phyloP scores from a whole-genome alignment of 176 grass and related monocot genomes.

The Avena eriantha region DNA sequence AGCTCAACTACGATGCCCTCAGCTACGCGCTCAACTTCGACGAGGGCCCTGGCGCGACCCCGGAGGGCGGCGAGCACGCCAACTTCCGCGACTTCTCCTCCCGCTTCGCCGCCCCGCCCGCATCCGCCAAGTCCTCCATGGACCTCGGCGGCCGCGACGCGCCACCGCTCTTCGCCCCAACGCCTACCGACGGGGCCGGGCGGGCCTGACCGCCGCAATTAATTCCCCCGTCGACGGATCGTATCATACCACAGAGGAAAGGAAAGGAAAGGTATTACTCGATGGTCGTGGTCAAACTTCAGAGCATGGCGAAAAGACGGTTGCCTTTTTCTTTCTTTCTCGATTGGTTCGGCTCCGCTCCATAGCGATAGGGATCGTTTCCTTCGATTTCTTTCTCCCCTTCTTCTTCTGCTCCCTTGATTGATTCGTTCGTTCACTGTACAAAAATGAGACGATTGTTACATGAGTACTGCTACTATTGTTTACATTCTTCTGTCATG shows the following conservation, averaged over 20 bases:
- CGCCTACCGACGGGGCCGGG: slow-evolving; percentile 3
- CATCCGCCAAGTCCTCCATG: slow-evolving; percentile 72
- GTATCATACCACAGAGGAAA: neutral
- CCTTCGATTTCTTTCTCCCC: slow-evolving; percentile 13
- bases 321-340: slow-evolving; percentile 35
- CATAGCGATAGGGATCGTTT: neutral
- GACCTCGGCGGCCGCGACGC: slow-evolving; percentile 77
- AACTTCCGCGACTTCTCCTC: slow-evolving; percentile 88
- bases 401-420: neutral
- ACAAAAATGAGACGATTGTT: slow-evolving; percentile 32
- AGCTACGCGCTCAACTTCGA: slow-evolving; percentile 99
- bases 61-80: slow-evolving; percentile 55
- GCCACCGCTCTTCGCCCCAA: slow-evolving; percentile 52
- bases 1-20: slow-evolving; percentile 76
- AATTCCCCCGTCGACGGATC: neutral
- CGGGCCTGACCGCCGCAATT: slow-evolving; percentile 26
- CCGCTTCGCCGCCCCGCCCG: slow-evolving; percentile 69
- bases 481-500: neutral
- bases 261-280: neutral
- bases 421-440: slow-evolving; percentile 29
- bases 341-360: slow-evolving; percentile 22
- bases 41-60: slow-evolving; percentile 76
- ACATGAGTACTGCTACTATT: slow-evolving; percentile 7
- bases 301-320: neutral
- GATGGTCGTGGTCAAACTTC: slow-evolving; percentile 4